Conservation (phyloP, 2,329 filamentous ascomycete genomes). For the Colletotrichum limetticola region DNA sequence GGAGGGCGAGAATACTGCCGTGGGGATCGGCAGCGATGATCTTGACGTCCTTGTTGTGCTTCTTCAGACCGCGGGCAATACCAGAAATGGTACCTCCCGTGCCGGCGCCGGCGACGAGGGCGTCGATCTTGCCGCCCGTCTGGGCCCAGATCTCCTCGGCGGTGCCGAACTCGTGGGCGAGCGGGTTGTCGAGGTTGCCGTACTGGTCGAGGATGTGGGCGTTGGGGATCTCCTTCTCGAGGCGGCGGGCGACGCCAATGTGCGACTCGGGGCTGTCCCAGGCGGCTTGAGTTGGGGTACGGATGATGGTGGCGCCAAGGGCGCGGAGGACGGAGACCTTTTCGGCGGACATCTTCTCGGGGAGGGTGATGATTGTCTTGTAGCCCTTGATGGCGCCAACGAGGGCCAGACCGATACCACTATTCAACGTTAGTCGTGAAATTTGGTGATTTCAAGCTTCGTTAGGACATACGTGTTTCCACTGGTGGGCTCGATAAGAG, state of each 20-base stretch:
- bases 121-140: slow-evolving; percentile 83
- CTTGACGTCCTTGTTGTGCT: slow-evolving; percentile 87
- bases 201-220: slow-evolving; percentile 98
- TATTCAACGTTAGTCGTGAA: slow-evolving; percentile 40
- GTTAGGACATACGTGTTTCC: slow-evolving; percentile 79
- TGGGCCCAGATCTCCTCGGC: slow-evolving; percentile 97
- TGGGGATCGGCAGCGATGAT: slow-evolving; percentile 93
- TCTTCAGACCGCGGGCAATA: slow-evolving; percentile 83
- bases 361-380: slow-evolving; percentile 97
- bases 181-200: slow-evolving; percentile 88
- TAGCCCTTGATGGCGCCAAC: slow-evolving; percentile 97
- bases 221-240: slow-evolving; percentile 96
- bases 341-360: slow-evolving; percentile 99
- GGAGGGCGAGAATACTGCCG: slow-evolving; percentile 89
- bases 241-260: slow-evolving; percentile 89
- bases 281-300: slow-evolving; percentile 94
- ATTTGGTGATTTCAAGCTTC: slow-evolving; percentile 38
- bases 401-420: slow-evolving; percentile 91
- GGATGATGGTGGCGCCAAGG: slow-evolving; percentile 95
- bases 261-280: slow-evolving; percentile 96
- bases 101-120: slow-evolving; percentile 89
- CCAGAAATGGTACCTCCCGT: slow-evolving; percentile 97
- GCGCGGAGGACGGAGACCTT: slow-evolving; percentile 96
- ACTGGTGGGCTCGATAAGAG: slow-evolving; percentile 96
- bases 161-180: slow-evolving; percentile 93